Evolutionary conservation across 1,284 basidiomycete genomes (phyloP).

Genomic region (Porogramme epimiltina): DNA sequence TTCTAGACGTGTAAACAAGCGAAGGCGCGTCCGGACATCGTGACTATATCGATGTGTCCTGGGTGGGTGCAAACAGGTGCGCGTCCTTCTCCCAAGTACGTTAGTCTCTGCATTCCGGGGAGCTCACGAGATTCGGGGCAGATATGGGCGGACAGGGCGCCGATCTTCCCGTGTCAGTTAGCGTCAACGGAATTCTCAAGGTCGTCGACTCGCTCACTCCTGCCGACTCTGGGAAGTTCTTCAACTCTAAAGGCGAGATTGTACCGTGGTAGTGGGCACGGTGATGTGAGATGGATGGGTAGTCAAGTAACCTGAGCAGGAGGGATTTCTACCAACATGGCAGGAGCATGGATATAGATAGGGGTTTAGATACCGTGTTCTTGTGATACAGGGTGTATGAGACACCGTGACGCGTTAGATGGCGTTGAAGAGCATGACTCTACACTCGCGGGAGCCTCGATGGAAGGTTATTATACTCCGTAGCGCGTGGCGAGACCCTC

Average conservation of each 20-base stretch:
- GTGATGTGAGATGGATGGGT: too few relatives aligned
- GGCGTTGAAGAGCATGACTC: background rate
- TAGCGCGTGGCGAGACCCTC: conserved; percentile 77
- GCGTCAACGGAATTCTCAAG: conserved; percentile 28
- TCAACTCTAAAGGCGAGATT: conserved; percentile 15
- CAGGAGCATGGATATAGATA: too few relatives aligned
- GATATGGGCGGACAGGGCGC: conserved; percentile 36
- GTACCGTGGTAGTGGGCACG: conserved; percentile 22
- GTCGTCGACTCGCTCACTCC: conserved; percentile 23
- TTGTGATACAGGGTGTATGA: too few relatives aligned
- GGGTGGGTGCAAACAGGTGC: conserved; percentile 36
- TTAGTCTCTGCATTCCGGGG: background rate
- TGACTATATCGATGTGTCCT: conserved; percentile 28
- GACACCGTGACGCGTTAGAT: too few relatives aligned
- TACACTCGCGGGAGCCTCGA: conserved; percentile 15
- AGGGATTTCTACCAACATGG: too few relatives aligned
- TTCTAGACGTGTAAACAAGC: conserved; percentile 36
- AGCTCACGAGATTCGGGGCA: background rate
- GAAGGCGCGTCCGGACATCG: conserved; percentile 26
- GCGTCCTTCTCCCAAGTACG: background rate
- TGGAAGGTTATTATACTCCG: conserved; percentile 55
- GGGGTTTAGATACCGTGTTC: too few relatives aligned
- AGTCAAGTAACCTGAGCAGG: too few relatives aligned
- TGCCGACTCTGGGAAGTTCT: conserved; percentile 18
- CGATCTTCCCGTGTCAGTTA: conserved; percentile 29